Base-by-base conservation (phyloP, 176 grass and related monocot genomes). In the Phragmites australis region DNA sequence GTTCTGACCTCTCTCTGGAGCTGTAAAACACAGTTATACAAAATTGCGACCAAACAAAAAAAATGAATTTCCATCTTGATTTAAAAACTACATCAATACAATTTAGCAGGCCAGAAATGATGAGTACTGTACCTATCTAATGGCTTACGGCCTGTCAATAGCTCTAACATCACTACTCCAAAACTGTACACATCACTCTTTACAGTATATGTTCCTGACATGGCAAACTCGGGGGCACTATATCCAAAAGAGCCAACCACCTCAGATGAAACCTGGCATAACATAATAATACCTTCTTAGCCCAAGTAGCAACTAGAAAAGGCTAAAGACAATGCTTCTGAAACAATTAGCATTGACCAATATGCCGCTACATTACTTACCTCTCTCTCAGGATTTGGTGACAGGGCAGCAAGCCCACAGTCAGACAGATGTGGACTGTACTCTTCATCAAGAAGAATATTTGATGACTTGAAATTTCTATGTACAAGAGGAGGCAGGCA, bases 151-250 rank as follows among this genome's bases (percentile, higher is more conserved):
- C 93, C 96, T 23, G 96, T 95, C 68, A 99, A 55, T 61, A 99
- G 71, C 85, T 99, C 96, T 72, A 99, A 66, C 96, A 99, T 99
- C 54, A 99, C 93, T 48, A 93, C 84, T 18, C 96, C 96, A 21
- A 99, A 99, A 67, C 96, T 99, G 85, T 99, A 99, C 60, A 99
- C 96, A 8, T 99, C 96, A 25, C 96, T 95, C 80, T 95, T 93
- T 42, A 70, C 84, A 13, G 81, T 99, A 68, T 99, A 90, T 45
- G 82, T 82, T 61, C 96, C 96, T 63, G 96, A 95, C 96, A 99
- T 93, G 14, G 88, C 92, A 49, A 93, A 93, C 59, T 99, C 96
- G 22, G 96, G 96, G 72, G 96, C 90, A 18, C 96, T 99, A 43
- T 95, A 99, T 62, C 93, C 96, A 37, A 99, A 93, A 44, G 96